Conservation (phyloP, 768 basidiomycete genomes). For the Mrakia hoshinonis region DNA sequence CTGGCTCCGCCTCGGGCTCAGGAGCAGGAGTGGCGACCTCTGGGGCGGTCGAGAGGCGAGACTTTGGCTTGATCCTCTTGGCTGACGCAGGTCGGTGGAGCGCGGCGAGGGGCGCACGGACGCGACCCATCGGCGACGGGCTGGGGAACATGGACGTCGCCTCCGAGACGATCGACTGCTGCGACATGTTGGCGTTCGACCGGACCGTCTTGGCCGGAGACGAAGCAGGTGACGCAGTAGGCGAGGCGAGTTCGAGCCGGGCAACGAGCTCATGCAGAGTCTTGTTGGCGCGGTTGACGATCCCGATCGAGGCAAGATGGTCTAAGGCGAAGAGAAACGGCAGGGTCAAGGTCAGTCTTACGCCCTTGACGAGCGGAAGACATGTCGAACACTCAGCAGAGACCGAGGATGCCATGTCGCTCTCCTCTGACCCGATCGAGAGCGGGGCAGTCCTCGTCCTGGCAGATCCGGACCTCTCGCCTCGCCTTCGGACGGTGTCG, state of each 20-base stretch:
- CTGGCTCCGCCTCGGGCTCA: not conserved
- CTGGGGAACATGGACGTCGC: constrained; percentile 1
- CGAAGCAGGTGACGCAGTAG: not conserved
- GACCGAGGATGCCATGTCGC: constrained; percentile 1
- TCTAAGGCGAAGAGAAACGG: not conserved
- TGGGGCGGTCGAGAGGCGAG: not conserved
- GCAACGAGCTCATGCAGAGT: constrained; percentile 23
- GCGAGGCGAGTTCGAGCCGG: constrained; percentile 3
- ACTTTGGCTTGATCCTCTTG: constrained; percentile 17
- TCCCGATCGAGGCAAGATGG: constrained; percentile 4
- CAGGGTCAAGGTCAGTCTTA: too few species aligned
- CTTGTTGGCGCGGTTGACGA: constrained; percentile 21
- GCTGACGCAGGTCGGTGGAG: not conserved
- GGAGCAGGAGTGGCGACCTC: not conserved
- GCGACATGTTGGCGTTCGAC: not conserved
- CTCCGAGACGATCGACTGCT: not conserved
- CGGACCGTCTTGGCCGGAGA: constrained; percentile 3
- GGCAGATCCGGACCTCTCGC: not conserved
- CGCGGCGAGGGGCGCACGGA: not conserved
- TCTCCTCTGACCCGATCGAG: constrained; percentile 1
- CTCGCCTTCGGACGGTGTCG: constrained; percentile 4
- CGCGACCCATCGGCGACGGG: constrained; percentile 1
- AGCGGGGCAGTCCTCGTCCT: not conserved
- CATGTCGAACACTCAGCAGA: not conserved
- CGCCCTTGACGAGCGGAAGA: not conserved